These are phyloP conservation scores for Hemisphaericaspora lyxosophila DNA, from an alignment of 1,139 yeast genomes.

Conservation along the genomic window DNA sequence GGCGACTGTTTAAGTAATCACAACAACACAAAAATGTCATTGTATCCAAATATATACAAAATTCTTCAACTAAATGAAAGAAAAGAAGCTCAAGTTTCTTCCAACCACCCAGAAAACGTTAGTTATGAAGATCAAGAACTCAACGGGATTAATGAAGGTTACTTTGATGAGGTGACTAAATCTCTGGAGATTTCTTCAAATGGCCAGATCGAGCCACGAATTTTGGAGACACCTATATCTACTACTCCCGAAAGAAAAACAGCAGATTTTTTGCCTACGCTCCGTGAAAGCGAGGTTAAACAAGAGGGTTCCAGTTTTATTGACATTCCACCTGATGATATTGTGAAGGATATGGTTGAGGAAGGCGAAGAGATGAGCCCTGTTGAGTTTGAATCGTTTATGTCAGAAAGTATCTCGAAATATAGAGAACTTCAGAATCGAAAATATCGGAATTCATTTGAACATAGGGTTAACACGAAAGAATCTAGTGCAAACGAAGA, in stretches of 20 bases:
- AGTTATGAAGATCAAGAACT: neutral
- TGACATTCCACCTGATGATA: neutral
- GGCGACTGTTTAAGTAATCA: slow-evolving; percentile 5
- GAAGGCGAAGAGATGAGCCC: slow-evolving; percentile 22
- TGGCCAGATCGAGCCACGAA: neutral
- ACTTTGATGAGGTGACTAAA: slow-evolving; percentile 1
- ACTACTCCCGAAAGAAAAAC: neutral
- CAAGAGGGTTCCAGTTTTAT: too few species aligned
- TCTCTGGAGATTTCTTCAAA: neutral
- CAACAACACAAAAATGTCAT: slow-evolving; percentile 3
- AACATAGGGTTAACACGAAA: neutral
- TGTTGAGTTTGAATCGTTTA: slow-evolving; percentile 36
- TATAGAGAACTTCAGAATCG: slow-evolving; percentile 32
- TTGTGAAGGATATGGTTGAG: neutral
- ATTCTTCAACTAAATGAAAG: neutral
- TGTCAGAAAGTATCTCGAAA: slow-evolving; percentile 32
- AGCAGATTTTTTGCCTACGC: too few species aligned
- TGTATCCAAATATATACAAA: slow-evolving; percentile 13
- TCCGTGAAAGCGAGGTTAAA: neutral
- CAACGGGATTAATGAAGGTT: slow-evolving; percentile 3
- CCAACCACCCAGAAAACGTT: neutral
- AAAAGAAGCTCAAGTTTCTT: neutral
- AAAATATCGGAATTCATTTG: slow-evolving; percentile 12
- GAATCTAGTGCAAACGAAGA: too few species aligned
- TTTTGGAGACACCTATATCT: neutral